Conservation (phyloP, 192 early-diverging fungal species). For the Allomyces macrogynus region DNA sequence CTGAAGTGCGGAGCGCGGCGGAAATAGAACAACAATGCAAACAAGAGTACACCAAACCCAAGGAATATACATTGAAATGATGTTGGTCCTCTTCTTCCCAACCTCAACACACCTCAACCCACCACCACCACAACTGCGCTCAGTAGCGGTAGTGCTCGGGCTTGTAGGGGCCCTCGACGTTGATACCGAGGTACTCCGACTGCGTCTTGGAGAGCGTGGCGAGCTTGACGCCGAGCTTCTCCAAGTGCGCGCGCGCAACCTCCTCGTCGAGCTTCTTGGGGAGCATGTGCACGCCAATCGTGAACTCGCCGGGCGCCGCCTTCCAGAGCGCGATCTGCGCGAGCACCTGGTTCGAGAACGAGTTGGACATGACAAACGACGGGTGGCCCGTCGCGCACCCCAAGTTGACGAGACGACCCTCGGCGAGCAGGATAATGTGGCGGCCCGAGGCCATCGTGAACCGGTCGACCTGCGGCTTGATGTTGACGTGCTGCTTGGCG, state of each 20-base stretch:
- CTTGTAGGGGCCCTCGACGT: slow-evolving; percentile 81
- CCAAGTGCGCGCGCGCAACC: slow-evolving; percentile 85
- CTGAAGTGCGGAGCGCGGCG: too few species aligned
- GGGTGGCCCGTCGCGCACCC: slow-evolving; percentile 98
- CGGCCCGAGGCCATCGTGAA: slow-evolving; percentile 74
- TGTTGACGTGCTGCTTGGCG: slow-evolving; percentile 66
- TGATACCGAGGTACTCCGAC: slow-evolving; percentile 65
- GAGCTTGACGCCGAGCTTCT: slow-evolving; percentile 88
- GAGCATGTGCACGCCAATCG: slow-evolving; percentile 91
- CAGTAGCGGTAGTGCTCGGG: slow-evolving; percentile 92
- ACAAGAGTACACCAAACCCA: too few species aligned
- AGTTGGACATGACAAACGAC: slow-evolving; percentile 99
- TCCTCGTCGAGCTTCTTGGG: slow-evolving; percentile 99
- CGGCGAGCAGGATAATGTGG: slow-evolving; percentile 92
- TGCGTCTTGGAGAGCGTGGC: slow-evolving; percentile 49
- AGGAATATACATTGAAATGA: too few species aligned
- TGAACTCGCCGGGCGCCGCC: slow-evolving; percentile 49
- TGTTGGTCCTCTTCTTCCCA: too few species aligned
- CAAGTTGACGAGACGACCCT: slow-evolving; percentile 98
- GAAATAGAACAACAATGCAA: too few species aligned
- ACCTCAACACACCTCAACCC: too few species aligned
- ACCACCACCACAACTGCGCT: slow-evolving; percentile 1
- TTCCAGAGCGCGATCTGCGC: slow-evolving; percentile 99
- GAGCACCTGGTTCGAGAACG: slow-evolving; percentile 95
- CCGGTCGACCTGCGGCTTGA: slow-evolving; percentile 98